A percentile compares a stretch with the other conserved stretches of the same genome.
These are phyloP conservation scores for Myriosclerotinia scirpicola DNA, from an alignment of 2,329 filamentous ascomycete genomes.

Conservation along the genomic window DNA sequence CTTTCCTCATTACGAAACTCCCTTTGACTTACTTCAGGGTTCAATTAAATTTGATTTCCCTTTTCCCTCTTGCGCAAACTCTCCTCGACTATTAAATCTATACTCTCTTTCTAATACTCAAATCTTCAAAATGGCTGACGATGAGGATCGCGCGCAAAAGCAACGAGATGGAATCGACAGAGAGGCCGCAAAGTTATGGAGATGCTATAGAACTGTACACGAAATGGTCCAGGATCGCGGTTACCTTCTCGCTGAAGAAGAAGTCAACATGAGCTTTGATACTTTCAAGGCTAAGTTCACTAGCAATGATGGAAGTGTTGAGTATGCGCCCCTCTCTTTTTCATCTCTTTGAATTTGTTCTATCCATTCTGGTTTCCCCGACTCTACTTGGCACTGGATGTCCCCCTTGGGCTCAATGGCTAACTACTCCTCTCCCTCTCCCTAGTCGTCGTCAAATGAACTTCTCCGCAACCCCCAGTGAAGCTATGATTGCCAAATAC, in stretches of 20 bases:
- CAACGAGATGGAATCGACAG: constrained; percentile 42
- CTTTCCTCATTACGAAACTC: not conserved
- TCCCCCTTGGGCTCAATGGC: constrained; percentile 2
- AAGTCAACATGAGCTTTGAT: constrained; percentile 83
- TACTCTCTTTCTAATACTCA: not conserved
- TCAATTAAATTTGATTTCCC: not conserved
- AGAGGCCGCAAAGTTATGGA: constrained; percentile 72
- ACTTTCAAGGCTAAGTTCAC: constrained; percentile 74
- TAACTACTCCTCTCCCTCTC: constrained; percentile 5
- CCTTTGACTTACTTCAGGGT: too few relatives aligned
- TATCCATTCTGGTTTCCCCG: constrained; percentile 23
- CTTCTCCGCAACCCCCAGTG: constrained; percentile 83
- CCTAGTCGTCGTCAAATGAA: constrained; percentile 77
- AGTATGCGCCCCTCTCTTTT: constrained; percentile 55
- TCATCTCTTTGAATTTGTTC: not conserved
- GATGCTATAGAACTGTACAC: constrained; percentile 88
- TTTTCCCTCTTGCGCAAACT: not conserved
- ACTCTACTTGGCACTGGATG: not conserved
- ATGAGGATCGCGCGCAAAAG: constrained; percentile 38
- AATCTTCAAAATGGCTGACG: constrained; percentile 33
- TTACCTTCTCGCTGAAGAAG: constrained; percentile 87
- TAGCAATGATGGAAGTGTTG: constrained; percentile 69
- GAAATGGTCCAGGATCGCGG: constrained; percentile 94
- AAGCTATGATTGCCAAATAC: constrained; percentile 82
- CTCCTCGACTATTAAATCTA: not conserved